Conservation (phyloP, 805 yeast species). For the Candida odintsovae region DNA sequence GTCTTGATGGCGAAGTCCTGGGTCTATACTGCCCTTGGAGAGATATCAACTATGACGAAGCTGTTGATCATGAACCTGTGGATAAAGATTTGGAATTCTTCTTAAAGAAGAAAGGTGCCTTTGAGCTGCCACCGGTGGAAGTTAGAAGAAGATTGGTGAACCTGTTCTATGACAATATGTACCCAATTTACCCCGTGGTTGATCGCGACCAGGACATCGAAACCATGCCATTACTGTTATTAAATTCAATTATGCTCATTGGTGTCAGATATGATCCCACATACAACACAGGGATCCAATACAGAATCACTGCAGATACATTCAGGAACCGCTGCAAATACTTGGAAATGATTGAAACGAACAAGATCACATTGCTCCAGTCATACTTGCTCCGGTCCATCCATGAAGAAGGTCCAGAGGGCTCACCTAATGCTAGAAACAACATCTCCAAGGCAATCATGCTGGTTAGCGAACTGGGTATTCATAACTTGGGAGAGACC, state of each 20-base stretch:
- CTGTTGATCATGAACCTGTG: background rate
- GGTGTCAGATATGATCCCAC: conserved; percentile 3
- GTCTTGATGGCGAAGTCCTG: conserved; percentile 9
- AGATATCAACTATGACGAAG: background rate
- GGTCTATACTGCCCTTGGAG: conserved; percentile 10
- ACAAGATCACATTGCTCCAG: conserved; percentile 8
- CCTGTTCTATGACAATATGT: conserved; percentile 3
- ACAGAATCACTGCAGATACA: conserved; percentile 1
- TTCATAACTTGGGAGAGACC: conserved; percentile 3
- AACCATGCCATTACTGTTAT: conserved; percentile 3
- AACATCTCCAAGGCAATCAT: conserved; percentile 4
- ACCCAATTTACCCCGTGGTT: conserved; percentile 7
- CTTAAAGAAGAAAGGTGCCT: conserved; percentile 5
- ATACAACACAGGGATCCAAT: background rate
- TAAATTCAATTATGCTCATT: conserved; percentile 6
- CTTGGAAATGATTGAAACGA: conserved; percentile 7
- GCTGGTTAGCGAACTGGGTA: conserved; percentile 5
- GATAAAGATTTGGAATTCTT: conserved; percentile 5
- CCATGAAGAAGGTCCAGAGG: conserved; percentile 10
- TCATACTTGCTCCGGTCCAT: conserved; percentile 3
- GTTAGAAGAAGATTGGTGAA: conserved; percentile 1
- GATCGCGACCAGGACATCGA: conserved; percentile 1
- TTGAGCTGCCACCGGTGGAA: conserved; percentile 1
- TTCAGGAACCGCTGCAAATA: conserved; percentile 1
- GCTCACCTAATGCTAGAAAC: conserved; percentile 3